phyloP scores from a whole-genome alignment of 1,284 basidiomycete species.

The Xerocomus nothofagi region DNA sequence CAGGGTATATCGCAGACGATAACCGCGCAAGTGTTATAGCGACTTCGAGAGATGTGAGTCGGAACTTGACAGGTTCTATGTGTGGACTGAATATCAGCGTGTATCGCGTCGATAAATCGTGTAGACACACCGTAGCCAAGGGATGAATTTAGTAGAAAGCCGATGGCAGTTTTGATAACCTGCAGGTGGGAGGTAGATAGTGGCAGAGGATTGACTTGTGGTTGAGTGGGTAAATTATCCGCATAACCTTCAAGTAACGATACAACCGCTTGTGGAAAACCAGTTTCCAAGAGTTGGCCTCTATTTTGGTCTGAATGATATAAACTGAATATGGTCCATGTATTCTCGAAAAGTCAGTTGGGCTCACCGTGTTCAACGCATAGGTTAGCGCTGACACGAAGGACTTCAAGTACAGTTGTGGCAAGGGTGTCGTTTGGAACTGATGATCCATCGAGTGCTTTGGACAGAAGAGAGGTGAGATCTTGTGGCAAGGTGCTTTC shows the following conservation, averaged over 20 bases:
- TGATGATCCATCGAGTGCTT: slow-evolving; percentile 49
- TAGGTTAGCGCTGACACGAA: slow-evolving; percentile 75
- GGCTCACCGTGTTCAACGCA: slow-evolving; percentile 75
- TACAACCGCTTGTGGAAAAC: slow-evolving; percentile 64
- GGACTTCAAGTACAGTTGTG: slow-evolving; percentile 59
- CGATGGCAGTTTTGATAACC: slow-evolving; percentile 75
- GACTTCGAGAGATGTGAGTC: slow-evolving; percentile 65
- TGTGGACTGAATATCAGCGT: slow-evolving; percentile 1
- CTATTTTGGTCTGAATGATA: slow-evolving; percentile 60
- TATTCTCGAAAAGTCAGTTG: neutral
- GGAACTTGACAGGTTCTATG: slow-evolving; percentile 68
- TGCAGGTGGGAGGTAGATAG: slow-evolving; percentile 64
- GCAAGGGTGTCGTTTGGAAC: slow-evolving; percentile 47
- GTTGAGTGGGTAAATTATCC: slow-evolving; percentile 48
- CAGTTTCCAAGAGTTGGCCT: slow-evolving; percentile 63
- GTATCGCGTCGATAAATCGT: neutral
- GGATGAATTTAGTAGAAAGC: slow-evolving; percentile 77
- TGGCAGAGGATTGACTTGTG: slow-evolving; percentile 44
- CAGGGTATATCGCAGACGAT: slow-evolving; percentile 67
- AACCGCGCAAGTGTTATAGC: slow-evolving; percentile 67
- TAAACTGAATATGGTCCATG: slow-evolving; percentile 1
- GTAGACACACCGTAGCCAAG: slow-evolving; percentile 66
- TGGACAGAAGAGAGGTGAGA: slow-evolving; percentile 57
- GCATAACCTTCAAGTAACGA: slow-evolving; percentile 69
- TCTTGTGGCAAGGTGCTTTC: slow-evolving; percentile 61